A percentile compares a stretch with the other conserved stretches of the same genome.
These are phyloP conservation scores for Apophysomyces trapeziformis DNA, from an alignment of 371 early-diverging fungal species.

Conservation along the genomic window DNA sequence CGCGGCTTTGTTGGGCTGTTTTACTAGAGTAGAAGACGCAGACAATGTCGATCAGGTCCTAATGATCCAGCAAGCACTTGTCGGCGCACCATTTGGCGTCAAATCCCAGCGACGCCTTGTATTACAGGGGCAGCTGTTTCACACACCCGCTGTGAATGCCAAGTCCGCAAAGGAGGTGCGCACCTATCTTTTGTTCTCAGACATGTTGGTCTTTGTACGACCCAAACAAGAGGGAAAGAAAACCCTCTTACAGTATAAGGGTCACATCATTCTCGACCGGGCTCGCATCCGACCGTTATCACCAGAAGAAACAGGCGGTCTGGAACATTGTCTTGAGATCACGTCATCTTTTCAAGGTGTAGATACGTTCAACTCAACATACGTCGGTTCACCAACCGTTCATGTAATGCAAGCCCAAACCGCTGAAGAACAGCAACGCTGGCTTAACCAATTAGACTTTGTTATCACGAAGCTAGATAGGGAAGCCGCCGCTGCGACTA, in stretches of 20 bases:
- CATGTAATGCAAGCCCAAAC: constrained; percentile 26
- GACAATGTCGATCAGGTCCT: constrained; percentile 46
- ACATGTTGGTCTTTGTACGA: constrained; percentile 33
- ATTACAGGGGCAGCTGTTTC: constrained; percentile 25
- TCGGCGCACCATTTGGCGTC: constrained; percentile 41
- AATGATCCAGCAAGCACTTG: constrained; percentile 33
- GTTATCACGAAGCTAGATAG: constrained; percentile 23
- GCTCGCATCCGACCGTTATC: constrained; percentile 23
- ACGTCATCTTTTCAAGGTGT: constrained; percentile 32
- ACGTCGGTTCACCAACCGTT: constrained; percentile 24
- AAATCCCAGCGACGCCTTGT: constrained; percentile 41
- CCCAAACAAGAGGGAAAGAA: constrained; percentile 27
- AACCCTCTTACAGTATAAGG: constrained; percentile 32
- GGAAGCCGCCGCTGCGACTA: constrained; percentile 8
- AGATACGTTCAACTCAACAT: constrained; percentile 32
- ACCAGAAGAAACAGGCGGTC: constrained; percentile 13
- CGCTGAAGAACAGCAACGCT: constrained; percentile 27
- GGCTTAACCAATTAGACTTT: constrained; percentile 24
- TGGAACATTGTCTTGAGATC: constrained; percentile 29
- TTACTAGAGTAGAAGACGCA: constrained; percentile 33
- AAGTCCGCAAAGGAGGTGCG: constrained; percentile 21
- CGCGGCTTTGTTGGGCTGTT: background rate
- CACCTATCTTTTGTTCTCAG: constrained; percentile 32
- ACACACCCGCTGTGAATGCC: constrained; percentile 1
- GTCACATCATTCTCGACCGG: constrained; percentile 28